These are phyloP conservation scores for Schizophyllum amplum DNA, from an alignment of 1,284 basidiomycete genomes.

Conservation along the genomic window DNA sequence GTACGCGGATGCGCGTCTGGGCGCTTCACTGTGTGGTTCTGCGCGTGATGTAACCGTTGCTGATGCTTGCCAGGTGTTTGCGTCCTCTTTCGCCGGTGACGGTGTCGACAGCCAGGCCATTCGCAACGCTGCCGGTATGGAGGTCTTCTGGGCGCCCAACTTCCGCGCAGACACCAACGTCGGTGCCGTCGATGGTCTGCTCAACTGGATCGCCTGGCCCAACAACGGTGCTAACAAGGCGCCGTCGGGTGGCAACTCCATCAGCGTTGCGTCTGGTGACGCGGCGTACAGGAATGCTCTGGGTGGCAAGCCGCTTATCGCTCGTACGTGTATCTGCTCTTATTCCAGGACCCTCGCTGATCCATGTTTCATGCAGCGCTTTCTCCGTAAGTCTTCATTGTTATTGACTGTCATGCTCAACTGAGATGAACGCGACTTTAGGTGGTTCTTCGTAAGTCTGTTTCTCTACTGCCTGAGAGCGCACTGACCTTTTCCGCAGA, in stretches of 20 bases:
- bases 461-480: neutral
- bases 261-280: conserved; percentile 21
- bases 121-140: conserved; percentile 9
- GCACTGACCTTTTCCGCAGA: conserved; percentile 12
- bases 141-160: conserved; percentile 15
- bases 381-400: too few species aligned
- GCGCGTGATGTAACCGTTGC: too few species aligned
- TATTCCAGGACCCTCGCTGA: neutral
- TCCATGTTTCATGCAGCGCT: conserved; percentile 22
- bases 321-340: conserved; percentile 19
- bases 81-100: conserved; percentile 15
- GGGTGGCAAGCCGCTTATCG: conserved; percentile 22
- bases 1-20: too few species aligned
- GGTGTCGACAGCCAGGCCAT: conserved; percentile 12
- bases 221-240: conserved; percentile 18
- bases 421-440: too few species aligned
- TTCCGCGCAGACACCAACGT: conserved; percentile 14
- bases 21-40: too few species aligned
- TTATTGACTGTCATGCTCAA: too few species aligned
- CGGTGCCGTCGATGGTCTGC: conserved; percentile 14
- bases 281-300: conserved; percentile 14
- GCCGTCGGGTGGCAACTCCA: conserved; percentile 6
- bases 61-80: too few species aligned
- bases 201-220: conserved; percentile 17
- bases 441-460: conserved; percentile 27